Evolutionary conservation across 768 basidiomycete species (phyloP).

Genomic region (Trametes punicea): DNA sequence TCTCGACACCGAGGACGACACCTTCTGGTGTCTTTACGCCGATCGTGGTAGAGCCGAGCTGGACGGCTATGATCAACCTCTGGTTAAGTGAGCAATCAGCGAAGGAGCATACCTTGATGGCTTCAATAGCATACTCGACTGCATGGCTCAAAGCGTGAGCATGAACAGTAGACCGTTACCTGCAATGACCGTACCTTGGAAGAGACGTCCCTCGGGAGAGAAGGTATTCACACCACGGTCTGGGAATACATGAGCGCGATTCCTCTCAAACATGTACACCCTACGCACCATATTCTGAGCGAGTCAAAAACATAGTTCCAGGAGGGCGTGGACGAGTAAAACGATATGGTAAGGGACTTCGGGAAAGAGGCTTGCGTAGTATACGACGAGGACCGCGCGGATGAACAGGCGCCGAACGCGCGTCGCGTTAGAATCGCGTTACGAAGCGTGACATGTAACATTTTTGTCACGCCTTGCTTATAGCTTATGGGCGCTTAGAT

Average conservation of each 20-base stretch:
- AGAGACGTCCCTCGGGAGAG: constrained; percentile 96
- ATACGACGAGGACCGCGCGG: constrained; percentile 5
- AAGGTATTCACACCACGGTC: constrained; percentile 99
- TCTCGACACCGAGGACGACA: constrained; percentile 93
- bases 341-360: background rate
- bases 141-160: background rate
- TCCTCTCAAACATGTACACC: background rate
- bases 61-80: background rate
- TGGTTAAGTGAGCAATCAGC: too few relatives aligned
- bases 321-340: background rate
- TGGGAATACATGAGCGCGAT: constrained; percentile 27
- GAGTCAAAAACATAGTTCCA: constrained; percentile 78
- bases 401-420: constrained; percentile 19
- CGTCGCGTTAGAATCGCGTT: constrained; percentile 19
- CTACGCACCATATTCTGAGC: constrained; percentile 84
- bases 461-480: background rate
- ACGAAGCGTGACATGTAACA: constrained; percentile 8
- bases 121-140: constrained; percentile 99
- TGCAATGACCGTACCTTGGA: constrained; percentile 70
- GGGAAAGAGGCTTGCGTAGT: constrained; percentile 17
- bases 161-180: constrained; percentile 5
- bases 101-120: constrained; percentile 83
- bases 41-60: constrained; percentile 98
- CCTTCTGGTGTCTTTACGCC: constrained; percentile 90
- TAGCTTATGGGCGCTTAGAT: background rate